These are phyloP conservation scores for Kwoniella heveanensis DNA, from an alignment of 768 basidiomycete species.

Conservation along the genomic window DNA sequence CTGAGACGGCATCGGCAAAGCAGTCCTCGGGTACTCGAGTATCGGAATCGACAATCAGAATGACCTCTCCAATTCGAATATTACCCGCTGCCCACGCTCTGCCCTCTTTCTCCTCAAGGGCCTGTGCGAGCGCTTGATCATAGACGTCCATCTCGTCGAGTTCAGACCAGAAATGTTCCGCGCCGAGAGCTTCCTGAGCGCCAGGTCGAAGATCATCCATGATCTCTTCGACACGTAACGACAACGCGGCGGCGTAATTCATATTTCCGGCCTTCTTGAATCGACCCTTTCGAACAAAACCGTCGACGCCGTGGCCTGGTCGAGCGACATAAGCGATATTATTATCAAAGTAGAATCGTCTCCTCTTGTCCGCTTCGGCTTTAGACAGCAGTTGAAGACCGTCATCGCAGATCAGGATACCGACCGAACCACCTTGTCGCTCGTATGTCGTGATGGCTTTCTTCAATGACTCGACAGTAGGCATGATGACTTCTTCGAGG, in stretches of 20 bases:
- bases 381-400: conserved; percentile 70
- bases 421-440: conserved; percentile 79
- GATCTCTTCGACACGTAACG: conserved; percentile 64
- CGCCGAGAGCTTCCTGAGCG: conserved; percentile 55
- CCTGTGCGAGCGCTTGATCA: conserved; percentile 70
- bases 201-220: conserved; percentile 61
- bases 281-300: conserved; percentile 77
- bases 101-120: conserved; percentile 67
- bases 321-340: conserved; percentile 82
- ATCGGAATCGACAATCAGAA: conserved; percentile 81
- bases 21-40: conserved; percentile 82
- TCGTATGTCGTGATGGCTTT: conserved; percentile 90
- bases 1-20: conserved; percentile 79
- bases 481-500: conserved; percentile 62
- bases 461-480: conserved; percentile 69
- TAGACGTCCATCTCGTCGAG: conserved; percentile 69
- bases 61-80: conserved; percentile 65
- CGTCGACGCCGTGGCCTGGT: conserved; percentile 70
- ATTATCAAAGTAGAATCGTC: conserved; percentile 69
- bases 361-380: conserved; percentile 68
- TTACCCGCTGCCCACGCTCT: conserved; percentile 72
- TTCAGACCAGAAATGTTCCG: conserved; percentile 66
- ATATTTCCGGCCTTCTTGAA: conserved; percentile 83
- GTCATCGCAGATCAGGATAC: conserved; percentile 81
- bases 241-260: conserved; percentile 77